Percentiles rank a stretch among this genome's conserved stretches.
phyloP scores from a whole-genome alignment of 164 flowering plant species.

The Berberis thunbergii region DNA sequence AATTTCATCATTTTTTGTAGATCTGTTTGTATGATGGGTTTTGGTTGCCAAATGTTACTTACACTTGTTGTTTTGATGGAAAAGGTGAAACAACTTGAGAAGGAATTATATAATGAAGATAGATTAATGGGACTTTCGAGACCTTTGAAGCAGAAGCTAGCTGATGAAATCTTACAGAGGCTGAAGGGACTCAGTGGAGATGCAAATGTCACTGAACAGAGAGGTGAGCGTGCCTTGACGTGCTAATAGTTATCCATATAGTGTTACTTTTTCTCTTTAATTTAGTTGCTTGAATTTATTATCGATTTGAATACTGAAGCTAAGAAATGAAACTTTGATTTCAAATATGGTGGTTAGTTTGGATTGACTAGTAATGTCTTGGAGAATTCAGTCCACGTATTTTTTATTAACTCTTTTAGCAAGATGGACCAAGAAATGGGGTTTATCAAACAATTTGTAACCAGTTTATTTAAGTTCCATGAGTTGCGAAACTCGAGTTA shows the following conservation, averaged over 20 bases:
- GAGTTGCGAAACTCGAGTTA: too few species aligned
- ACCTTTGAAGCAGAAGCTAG: slow-evolving; percentile 46
- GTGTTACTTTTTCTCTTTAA: not conserved
- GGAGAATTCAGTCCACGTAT: not conserved
- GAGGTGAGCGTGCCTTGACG: slow-evolving; percentile 42
- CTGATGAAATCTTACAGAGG: slow-evolving; percentile 48
- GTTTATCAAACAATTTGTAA: too few species aligned
- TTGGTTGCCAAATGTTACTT: slow-evolving; percentile 2
- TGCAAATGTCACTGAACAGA: slow-evolving; percentile 35
- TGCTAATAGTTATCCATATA: not conserved
- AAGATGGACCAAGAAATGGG: too few species aligned
- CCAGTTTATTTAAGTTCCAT: too few species aligned
- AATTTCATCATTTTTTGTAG: not conserved
- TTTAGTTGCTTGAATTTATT: too few species aligned
- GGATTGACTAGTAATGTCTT: not conserved
- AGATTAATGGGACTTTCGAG: slow-evolving; percentile 28
- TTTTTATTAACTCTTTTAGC: not conserved
- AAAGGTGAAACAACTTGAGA: slow-evolving; percentile 47
- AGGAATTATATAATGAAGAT: slow-evolving; percentile 27
- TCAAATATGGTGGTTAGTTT: too few species aligned
- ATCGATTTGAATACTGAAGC: too few species aligned
- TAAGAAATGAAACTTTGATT: too few species aligned
- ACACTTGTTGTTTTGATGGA: slow-evolving; percentile 1
- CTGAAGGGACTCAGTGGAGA: slow-evolving; percentile 41
- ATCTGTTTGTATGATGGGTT: slow-evolving; percentile 3